A percentile compares a stretch with the other conserved stretches of the same genome.
These are phyloP conservation scores for Kwoniella mangroviensis DNA, from an alignment of 768 basidiomycete species.

Conservation along the genomic window DNA sequence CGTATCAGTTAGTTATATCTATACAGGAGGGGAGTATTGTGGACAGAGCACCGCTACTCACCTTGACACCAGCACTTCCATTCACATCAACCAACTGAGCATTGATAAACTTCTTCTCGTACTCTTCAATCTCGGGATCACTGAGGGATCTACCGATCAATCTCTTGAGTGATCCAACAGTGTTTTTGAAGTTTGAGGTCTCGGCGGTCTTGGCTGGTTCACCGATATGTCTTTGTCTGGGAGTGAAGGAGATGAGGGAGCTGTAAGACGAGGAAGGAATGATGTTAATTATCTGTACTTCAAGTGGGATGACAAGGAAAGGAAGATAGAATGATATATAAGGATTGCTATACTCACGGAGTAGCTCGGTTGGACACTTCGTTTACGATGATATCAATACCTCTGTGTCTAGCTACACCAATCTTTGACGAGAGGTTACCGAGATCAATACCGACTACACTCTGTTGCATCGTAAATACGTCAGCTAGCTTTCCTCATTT, in stretches of 20 bases:
- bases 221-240: slow-evolving; percentile 86
- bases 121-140: slow-evolving; percentile 75
- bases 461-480: slow-evolving; percentile 26
- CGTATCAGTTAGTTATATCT: neutral
- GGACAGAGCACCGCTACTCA: slow-evolving; percentile 59
- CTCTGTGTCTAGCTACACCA: slow-evolving; percentile 91
- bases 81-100: slow-evolving; percentile 81
- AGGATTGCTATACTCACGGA: slow-evolving; percentile 67
- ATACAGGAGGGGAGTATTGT: neutral
- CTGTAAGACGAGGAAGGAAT: slow-evolving; percentile 59
- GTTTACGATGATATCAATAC: slow-evolving; percentile 98
- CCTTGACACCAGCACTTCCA: slow-evolving; percentile 84
- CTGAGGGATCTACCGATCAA: slow-evolving; percentile 78
- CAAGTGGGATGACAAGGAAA: neutral
- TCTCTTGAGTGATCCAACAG: slow-evolving; percentile 88
- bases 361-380: slow-evolving; percentile 97
- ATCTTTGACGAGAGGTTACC: slow-evolving; percentile 91
- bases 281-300: slow-evolving; percentile 3
- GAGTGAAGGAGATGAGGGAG: slow-evolving; percentile 91
- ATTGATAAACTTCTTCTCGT: slow-evolving; percentile 91
- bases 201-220: slow-evolving; percentile 97
- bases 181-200: slow-evolving; percentile 97
- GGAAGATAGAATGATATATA: neutral
- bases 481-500: neutral
- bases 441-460: slow-evolving; percentile 91